Conservation (phyloP, 1,284 basidiomycete species). For the Puccinia sorghi region DNA sequence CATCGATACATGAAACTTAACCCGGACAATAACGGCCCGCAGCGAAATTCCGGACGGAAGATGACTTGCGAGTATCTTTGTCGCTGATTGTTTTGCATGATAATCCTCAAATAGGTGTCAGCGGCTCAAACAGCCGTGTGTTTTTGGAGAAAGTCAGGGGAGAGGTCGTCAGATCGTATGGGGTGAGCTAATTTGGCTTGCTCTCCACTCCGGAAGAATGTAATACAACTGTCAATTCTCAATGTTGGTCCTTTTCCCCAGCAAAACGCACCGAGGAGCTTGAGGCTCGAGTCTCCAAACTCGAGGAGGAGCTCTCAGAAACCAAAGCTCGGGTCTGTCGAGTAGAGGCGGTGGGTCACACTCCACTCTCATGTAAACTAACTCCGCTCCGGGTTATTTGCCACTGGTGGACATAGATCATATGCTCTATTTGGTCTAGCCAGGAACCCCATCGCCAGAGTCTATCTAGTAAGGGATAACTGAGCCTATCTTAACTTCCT, state of each 20-base stretch:
- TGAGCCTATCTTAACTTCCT: slow-evolving; percentile 9
- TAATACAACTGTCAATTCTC: neutral
- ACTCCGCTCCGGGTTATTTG: neutral
- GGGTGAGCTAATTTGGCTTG: slow-evolving; percentile 28
- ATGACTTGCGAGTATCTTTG: neutral
- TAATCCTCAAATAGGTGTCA: slow-evolving; percentile 23
- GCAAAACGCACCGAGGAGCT: slow-evolving; percentile 42
- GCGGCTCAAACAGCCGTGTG: slow-evolving; percentile 32
- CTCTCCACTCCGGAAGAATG: neutral
- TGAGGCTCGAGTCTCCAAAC: slow-evolving; percentile 25
- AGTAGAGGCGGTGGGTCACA: slow-evolving; percentile 1
- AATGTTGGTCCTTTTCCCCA: neutral
- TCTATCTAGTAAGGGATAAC: neutral
- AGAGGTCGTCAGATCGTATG: slow-evolving; percentile 37
- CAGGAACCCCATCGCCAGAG: neutral
- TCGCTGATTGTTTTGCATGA: neutral
- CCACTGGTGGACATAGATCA: neutral
- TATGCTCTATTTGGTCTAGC: neutral
- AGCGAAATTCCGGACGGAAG: no score
- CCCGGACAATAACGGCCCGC: no score
- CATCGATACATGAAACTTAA: neutral
- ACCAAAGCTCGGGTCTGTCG: slow-evolving; percentile 20
- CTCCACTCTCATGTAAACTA: neutral
- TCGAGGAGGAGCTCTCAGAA: slow-evolving; percentile 28
- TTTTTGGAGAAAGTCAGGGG: slow-evolving; percentile 39